phyloP scores from a whole-genome alignment of 768 basidiomycete species.

The Tremella mesenterica region DNA sequence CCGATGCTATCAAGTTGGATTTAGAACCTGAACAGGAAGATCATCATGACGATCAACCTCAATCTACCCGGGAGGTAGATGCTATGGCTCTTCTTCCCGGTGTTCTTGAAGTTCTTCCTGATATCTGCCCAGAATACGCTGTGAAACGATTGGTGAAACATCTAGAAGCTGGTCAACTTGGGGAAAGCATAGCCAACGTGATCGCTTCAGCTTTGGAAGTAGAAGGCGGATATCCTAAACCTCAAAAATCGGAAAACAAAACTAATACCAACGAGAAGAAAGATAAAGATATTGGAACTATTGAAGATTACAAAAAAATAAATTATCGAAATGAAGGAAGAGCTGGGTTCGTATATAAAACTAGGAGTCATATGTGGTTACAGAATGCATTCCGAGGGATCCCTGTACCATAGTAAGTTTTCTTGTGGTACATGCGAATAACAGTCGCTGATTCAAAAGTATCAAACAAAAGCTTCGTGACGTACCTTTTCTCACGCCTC shows the following conservation, averaged over 20 bases:
- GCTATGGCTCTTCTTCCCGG: slow-evolving; percentile 9
- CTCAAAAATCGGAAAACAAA: neutral
- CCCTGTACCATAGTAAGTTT: neutral
- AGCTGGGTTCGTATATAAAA: neutral
- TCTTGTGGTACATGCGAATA: too few relatives aligned
- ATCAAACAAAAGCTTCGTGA: too few relatives aligned
- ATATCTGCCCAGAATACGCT: slow-evolving; percentile 18
- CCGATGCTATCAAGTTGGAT: too few relatives aligned
- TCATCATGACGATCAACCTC: too few relatives aligned
- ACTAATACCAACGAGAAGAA: too few relatives aligned
- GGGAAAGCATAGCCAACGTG: slow-evolving; percentile 6
- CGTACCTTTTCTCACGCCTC: too few relatives aligned
- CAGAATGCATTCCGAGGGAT: neutral
- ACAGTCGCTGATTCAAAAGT: too few relatives aligned
- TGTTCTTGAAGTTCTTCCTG: slow-evolving; percentile 27
- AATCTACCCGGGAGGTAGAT: neutral
- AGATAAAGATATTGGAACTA: too few relatives aligned
- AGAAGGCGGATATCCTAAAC: slow-evolving; percentile 20
- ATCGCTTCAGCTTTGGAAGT: slow-evolving; percentile 20
- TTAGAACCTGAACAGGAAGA: too few relatives aligned
- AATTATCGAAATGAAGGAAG: neutral
- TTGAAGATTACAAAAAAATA: neutral
- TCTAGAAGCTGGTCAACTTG: slow-evolving; percentile 3
- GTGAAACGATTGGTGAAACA: neutral
- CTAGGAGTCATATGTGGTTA: neutral